phyloP scores from a whole-genome alignment of 306 rosid genomes.

The Cajanus cajan region DNA sequence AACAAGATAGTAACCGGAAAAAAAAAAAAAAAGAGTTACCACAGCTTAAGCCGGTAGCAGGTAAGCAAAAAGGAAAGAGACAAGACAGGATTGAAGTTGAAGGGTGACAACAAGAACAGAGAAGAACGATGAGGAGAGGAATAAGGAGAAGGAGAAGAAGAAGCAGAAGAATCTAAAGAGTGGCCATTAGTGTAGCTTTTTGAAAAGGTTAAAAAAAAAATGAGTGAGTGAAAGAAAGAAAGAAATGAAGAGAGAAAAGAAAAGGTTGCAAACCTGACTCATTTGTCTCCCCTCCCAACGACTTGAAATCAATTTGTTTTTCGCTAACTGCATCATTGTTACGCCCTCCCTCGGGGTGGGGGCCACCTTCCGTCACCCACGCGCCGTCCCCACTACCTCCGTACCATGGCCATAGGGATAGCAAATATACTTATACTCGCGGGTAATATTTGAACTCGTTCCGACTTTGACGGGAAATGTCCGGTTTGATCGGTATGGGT shows the following conservation, averaged over 20 bases:
- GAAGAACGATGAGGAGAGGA: not conserved
- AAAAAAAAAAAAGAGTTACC: conserved; percentile 34
- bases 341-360: conserved; percentile 13
- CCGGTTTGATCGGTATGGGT: too few relatives aligned
- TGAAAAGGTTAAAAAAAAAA: conserved; percentile 45
- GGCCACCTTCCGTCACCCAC: conserved; percentile 32
- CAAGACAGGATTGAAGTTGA: conserved; percentile 37
- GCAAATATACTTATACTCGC: too few relatives aligned
- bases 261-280: conserved; percentile 44
- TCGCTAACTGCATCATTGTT: conserved; percentile 33
- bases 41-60: conserved; percentile 36
- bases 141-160: conserved; percentile 5
- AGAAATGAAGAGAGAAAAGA: not conserved
- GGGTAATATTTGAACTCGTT: too few relatives aligned
- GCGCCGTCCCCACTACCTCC: conserved; percentile 51
- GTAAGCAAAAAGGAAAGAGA: conserved; percentile 22
- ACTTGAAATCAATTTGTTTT: conserved; percentile 37
- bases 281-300: conserved; percentile 61
- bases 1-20: not conserved
- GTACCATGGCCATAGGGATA: not conserved
- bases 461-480: too few relatives aligned
- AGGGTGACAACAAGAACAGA: not conserved
- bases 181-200: conserved; percentile 48
- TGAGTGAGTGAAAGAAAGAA: not conserved
- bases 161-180: conserved; percentile 61